Evolutionary conservation across 768 basidiomycete genomes (phyloP), one percentile per base, ranked within the genome.

Genomic region (Xerocomellus chrysenteron): DNA sequence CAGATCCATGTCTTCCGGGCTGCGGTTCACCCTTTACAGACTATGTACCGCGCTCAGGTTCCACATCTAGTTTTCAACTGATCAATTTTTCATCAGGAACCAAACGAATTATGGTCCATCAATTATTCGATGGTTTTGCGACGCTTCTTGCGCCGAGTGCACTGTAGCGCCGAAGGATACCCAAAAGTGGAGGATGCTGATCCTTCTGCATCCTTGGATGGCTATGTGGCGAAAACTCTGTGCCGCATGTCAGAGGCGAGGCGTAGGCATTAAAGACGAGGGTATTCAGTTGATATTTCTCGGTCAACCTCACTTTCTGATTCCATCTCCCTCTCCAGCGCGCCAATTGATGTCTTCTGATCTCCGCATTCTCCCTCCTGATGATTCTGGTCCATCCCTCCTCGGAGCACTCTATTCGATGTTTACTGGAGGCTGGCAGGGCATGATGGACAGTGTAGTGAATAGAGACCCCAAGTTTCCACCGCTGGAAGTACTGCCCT

Each of bases 401-500:
- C n/a, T 59, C 17, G 46, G 2, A 24, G 54, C 21, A 8, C 54
- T 64, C 33, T n/a, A 54, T 36, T 54, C 68, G 2, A 32, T 51
- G 36, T 37, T 62, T 26, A 36, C 55, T 39, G 62, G 57, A n/a
- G 65, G 51, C 9, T 47, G 32, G 48, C 52, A 65, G 14, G 65
- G 49, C 16, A 37, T 60, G 58, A 11, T 62, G 4, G 42, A 57
- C 40, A 32, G 13, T 33, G 3, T 58, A 39, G 50, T 6, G 47
- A 59, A 51, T 17, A 46, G 1, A n/a, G 51, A 53, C 30, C 65
- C 62, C 44, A 65, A 59, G 49, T 59, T 63, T 55, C 63, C 61
- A 10, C 71, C 71, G 4, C 60, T 66, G 39, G 64, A 67, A 26
- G 47, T 52, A 19, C 61, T 76, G 9, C 76, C 72, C 6, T 78